phyloP scores from a whole-genome alignment of 1,139 yeast genomes.

The Pichia sp. region DNA sequence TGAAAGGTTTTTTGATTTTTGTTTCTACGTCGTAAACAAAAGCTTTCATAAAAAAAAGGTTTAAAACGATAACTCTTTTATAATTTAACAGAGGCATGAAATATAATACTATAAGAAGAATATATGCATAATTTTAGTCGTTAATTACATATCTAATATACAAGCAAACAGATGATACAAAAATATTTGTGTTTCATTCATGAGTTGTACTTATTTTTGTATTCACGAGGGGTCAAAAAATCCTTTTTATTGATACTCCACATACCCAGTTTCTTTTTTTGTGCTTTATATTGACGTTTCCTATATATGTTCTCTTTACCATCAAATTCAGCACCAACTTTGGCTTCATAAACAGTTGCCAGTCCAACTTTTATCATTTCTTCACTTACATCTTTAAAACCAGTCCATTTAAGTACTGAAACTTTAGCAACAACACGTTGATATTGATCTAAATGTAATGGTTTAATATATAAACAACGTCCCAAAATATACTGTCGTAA shows the following conservation, averaged over 20 bases:
- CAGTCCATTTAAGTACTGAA: slow-evolving; percentile 65
- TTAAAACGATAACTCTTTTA: too few species aligned
- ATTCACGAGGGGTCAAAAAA: slow-evolving; percentile 76
- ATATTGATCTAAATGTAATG: slow-evolving; percentile 82
- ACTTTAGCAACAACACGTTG: slow-evolving; percentile 83
- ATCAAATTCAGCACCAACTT: slow-evolving; percentile 78
- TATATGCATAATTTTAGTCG: too few species aligned
- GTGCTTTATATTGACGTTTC: slow-evolving; percentile 54
- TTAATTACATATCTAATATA: too few species aligned
- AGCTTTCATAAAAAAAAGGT: too few species aligned
- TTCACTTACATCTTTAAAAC: slow-evolving; percentile 72
- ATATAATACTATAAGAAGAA: too few species aligned
- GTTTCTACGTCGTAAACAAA: too few species aligned
- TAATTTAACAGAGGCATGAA: too few species aligned
- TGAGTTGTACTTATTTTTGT: slow-evolving; percentile 40
- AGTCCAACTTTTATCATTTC: slow-evolving; percentile 82
- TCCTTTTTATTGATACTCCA: slow-evolving; percentile 49
- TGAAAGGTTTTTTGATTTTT: too few species aligned
- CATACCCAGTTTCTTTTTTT: slow-evolving; percentile 52
- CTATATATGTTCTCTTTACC: slow-evolving; percentile 59
- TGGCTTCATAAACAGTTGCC: slow-evolving; percentile 84
- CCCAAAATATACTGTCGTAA: slow-evolving; percentile 59
- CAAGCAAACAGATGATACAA: too few species aligned
- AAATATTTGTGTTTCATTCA: too few species aligned
- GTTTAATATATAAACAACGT: slow-evolving; percentile 62